Evolutionary conservation across 345 rosid genomes (phyloP), one percentile per base, ranked within the genome.

Genomic region (Carallia brachiata): DNA sequence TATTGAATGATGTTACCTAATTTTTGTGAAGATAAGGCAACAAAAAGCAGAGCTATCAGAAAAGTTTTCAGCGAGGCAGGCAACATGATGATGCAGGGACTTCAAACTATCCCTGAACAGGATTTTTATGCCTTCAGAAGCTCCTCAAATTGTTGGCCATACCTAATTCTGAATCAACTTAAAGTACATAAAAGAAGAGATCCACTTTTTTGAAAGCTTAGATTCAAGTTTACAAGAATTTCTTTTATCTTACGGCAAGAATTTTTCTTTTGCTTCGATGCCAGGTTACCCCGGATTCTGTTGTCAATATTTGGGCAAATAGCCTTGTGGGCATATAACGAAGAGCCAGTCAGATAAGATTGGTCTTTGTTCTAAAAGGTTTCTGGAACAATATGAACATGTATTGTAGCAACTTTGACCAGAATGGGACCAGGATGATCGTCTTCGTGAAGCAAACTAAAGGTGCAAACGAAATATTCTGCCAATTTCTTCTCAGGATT

Each of bases 141-240:
- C 55, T 7, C 6, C 53, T 36, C 3, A 44, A 44, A 39, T 64
- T 23, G 50, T 52, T 53, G 44, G 48, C 55, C 19, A 16, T 27
- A 17, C 59, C 8, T 53, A 30, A 53, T 15, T 40, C 60, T 32
- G 36, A 58, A 70, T 61, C 1, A 55, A 18, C 37, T 61, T 30
- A 23, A 34, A 2, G 37, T 72, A 36, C 34, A 16, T 36, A 9
- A 52, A 16, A 32, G 55, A 40, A 27, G 34, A 57, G 7, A 31
- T 59, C 19, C 28, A 27, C 84, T 78, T 83, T 78, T 47, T 13
- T 23, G n/a, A 84, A 84, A 79, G 84, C 62, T 66, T 9, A 75
- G 80, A 71, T 73, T 69, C 70, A 54, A 53, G 4, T 62, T 65
- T 68, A 32, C 57, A 3, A 57, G 0, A 34, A 61, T 78, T 80